Conservation (phyloP, 2,329 filamentous ascomycete genomes). For the Boeremia exigua region DNA sequence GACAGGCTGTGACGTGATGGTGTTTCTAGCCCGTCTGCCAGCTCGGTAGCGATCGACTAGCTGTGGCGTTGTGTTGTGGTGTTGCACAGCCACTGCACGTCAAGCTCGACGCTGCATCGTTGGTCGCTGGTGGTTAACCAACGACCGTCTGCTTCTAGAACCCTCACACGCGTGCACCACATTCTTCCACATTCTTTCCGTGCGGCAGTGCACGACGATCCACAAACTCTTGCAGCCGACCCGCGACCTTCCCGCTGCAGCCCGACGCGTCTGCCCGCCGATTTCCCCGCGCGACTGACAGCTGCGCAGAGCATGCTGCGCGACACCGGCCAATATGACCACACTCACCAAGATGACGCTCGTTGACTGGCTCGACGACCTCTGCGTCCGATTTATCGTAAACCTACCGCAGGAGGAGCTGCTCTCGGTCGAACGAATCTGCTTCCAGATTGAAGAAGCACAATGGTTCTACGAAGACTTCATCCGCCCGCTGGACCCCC, state of each 20-base stretch:
- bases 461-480: conserved; percentile 99
- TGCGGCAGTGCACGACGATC: conserved; percentile 37
- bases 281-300: conserved; percentile 14
- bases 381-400: conserved; percentile 97
- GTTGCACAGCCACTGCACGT: conserved; percentile 4
- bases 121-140: not conserved
- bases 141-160: not conserved
- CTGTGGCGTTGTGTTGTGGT: conserved; percentile 8
- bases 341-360: conserved; percentile 79
- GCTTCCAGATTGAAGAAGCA: conserved; percentile 98
- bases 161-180: conserved; percentile 1
- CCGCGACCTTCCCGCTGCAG: conserved; percentile 11
- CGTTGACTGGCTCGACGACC: conserved; percentile 96
- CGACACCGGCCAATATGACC: conserved; percentile 56
- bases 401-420: conserved; percentile 94
- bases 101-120: conserved; percentile 8
- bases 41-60: not conserved
- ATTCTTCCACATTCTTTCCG: conserved; percentile 31
- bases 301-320: conserved; percentile 63
- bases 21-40: conserved; percentile 13
- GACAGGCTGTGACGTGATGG: conserved; percentile 16
- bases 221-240: conserved; percentile 2
- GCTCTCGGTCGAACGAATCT: conserved; percentile 88
- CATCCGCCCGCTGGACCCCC: conserved; percentile 85
- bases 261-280: conserved; percentile 11